Conservation (phyloP, 78 protist species). For the Anaeramoeba flamelloides region DNA sequence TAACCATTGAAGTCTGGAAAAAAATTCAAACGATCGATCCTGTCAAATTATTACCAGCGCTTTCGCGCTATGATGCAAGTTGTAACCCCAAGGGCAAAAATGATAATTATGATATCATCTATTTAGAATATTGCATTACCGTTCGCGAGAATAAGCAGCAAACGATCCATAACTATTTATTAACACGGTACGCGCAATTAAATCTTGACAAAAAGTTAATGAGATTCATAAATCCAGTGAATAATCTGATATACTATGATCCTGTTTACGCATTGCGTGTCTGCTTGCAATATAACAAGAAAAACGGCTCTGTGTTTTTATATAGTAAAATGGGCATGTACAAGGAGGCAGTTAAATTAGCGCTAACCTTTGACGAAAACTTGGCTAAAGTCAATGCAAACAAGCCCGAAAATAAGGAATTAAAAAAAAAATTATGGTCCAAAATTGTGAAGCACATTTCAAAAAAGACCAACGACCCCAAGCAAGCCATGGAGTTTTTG, state of each 20-base stretch:
- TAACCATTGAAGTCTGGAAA: conserved; percentile 48
- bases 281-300: conserved; percentile 1
- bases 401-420: too few relatives aligned
- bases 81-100: background rate
- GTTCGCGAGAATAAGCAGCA: background rate
- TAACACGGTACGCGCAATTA: too few relatives aligned
- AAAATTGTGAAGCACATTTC: too few relatives aligned
- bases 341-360: conserved; percentile 16
- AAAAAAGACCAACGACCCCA: too few relatives aligned
- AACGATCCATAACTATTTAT: conserved; percentile 1
- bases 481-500: background rate
- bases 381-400: too few relatives aligned
- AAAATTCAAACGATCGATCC: too few relatives aligned
- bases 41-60: conserved; percentile 5
- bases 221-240: too few relatives aligned
- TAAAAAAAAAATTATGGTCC: too few relatives aligned
- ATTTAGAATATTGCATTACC: background rate
- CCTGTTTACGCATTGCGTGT: conserved; percentile 12
- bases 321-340: conserved; percentile 4
- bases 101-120: background rate
- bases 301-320: background rate
- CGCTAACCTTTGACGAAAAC: too few relatives aligned
- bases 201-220: background rate
- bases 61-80: background rate
- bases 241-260: conserved; percentile 1